Evolutionary conservation across 225 moss, liverwort and hornwort species (phyloP).

Genomic region (Polytrichum commune): DNA sequence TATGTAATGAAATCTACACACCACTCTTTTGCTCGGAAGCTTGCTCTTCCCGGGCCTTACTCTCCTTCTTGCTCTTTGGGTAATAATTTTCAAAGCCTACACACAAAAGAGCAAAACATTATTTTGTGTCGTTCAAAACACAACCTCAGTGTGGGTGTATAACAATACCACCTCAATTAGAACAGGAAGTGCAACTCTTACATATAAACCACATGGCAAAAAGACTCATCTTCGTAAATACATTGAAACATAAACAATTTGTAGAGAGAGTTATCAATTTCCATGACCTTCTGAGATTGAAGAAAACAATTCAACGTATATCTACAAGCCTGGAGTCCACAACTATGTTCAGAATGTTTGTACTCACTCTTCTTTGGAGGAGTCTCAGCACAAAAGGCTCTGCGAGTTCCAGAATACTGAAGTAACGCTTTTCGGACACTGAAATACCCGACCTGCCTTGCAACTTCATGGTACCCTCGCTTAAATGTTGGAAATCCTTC

Average conservation of each 20-base stretch:
- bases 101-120: background rate
- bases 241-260: too few relatives aligned
- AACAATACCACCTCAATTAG: too few relatives aligned
- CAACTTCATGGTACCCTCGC: conserved; percentile 44
- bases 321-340: too few relatives aligned
- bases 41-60: conserved; percentile 84
- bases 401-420: conserved; percentile 43
- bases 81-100: conserved; percentile 97
- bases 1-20: conserved; percentile 7
- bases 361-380: conserved; percentile 73
- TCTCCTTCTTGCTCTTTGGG: conserved; percentile 97
- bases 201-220: too few relatives aligned
- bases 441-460: conserved; percentile 43
- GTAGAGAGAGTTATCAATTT: too few relatives aligned
- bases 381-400: conserved; percentile 71
- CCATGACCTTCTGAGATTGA: too few relatives aligned
- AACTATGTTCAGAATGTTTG: too few relatives aligned
- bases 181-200: too few relatives aligned
- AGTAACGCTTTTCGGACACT: conserved; percentile 46
- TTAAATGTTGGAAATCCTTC: conserved; percentile 46
- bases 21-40: conserved; percentile 60
- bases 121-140: too few relatives aligned
- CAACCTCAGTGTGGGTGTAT: too few relatives aligned
- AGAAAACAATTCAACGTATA: too few relatives aligned
- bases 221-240: too few relatives aligned